These are phyloP conservation scores for Coemansia sp. DNA, from an alignment of 192 early-diverging fungal genomes.

Conservation along the genomic window DNA sequence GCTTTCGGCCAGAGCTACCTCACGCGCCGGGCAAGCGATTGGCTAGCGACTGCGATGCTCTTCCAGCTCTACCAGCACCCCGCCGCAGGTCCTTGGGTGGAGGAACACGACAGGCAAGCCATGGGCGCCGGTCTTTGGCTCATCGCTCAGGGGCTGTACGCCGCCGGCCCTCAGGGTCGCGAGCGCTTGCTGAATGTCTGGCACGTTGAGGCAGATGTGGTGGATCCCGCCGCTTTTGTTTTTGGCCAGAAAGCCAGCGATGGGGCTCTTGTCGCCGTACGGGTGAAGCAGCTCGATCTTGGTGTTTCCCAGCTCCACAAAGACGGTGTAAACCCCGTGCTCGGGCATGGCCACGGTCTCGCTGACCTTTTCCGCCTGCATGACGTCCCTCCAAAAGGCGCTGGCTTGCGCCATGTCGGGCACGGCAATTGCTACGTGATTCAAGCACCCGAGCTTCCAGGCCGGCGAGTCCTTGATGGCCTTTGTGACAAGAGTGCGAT, in stretches of 20 bases:
- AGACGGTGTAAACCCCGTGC: slow-evolving; percentile 86
- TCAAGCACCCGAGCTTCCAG: slow-evolving; percentile 75
- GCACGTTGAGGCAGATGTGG: slow-evolving; percentile 81
- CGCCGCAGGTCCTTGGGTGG: slow-evolving; percentile 84
- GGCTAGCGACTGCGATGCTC: slow-evolving; percentile 28
- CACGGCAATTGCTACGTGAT: slow-evolving; percentile 85
- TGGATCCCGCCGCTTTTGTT: slow-evolving; percentile 84
- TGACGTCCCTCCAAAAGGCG: slow-evolving; percentile 70
- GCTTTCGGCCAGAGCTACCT: too few species aligned
- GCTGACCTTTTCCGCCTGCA: slow-evolving; percentile 69
- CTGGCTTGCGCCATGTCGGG: slow-evolving; percentile 73
- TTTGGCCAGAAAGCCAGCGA: slow-evolving; percentile 76
- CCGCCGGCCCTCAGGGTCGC: slow-evolving; percentile 65
- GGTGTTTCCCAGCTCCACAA: slow-evolving; percentile 84
- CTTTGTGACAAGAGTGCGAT: slow-evolving; percentile 17
- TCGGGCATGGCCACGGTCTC: slow-evolving; percentile 73
- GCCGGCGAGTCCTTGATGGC: slow-evolving; percentile 35
- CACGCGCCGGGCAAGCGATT: not conserved
- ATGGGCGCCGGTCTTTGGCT: slow-evolving; percentile 85
- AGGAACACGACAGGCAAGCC: slow-evolving; percentile 79
- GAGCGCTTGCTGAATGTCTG: slow-evolving; percentile 70
- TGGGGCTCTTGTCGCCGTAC: slow-evolving; percentile 75
- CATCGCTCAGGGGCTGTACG: slow-evolving; percentile 66
- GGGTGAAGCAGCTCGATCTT: slow-evolving; percentile 85
- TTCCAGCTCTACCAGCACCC: slow-evolving; percentile 78